Evolutionary conservation across 208 protist species (phyloP), one percentile per base, ranked within the genome.

Genomic region (Trypanosoma vivax): DNA sequence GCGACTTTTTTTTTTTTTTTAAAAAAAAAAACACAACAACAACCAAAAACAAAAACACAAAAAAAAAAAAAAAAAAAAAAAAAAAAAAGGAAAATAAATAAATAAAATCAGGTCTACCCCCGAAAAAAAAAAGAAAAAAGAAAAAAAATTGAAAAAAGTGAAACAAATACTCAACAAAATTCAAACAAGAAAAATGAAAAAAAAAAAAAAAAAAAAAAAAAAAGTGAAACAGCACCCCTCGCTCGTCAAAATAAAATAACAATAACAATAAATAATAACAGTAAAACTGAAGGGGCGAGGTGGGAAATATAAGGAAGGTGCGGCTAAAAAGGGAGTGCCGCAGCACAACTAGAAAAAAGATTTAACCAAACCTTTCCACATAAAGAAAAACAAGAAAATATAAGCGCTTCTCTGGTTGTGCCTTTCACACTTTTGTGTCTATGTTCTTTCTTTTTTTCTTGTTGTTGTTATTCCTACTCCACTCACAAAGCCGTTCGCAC

Each of bases 391-490:
- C 5, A 50, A 50, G 2, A 33, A 50, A 19, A 34, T 18, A 29
- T 16, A 41, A 19, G 24, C 18, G 2, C 6, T n/a, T 11, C 5
- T 24, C 13, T 47, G 25, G 18, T 10, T 45, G 43, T 24, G 43
- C 37, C 42, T 35, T 41, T 41, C 50, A 14, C 50, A 33, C 33
- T 28, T 63, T 37, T 63, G 40, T 60, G 38, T 40, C 28, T 40
- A 27, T 60, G n/a, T 55, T 5, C 35, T 34, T 62, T 5, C 30
- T 23, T 40, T 23, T 57, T 18, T n/a, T n/a, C 31, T n/a, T n/a
- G n/a, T n/a, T n/a, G n/a, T n/a, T n/a, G n/a, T n/a, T n/a, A n/a
- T n/a, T n/a, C n/a, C n/a, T n/a, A n/a, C n/a, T n/a, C n/a, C n/a
- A n/a, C n/a, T n/a, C n/a, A n/a, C n/a, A n/a, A n/a, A n/a, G n/a